phyloP scores from a whole-genome alignment of 1,284 basidiomycete species.

The Fomitiporia mediterranea region DNA sequence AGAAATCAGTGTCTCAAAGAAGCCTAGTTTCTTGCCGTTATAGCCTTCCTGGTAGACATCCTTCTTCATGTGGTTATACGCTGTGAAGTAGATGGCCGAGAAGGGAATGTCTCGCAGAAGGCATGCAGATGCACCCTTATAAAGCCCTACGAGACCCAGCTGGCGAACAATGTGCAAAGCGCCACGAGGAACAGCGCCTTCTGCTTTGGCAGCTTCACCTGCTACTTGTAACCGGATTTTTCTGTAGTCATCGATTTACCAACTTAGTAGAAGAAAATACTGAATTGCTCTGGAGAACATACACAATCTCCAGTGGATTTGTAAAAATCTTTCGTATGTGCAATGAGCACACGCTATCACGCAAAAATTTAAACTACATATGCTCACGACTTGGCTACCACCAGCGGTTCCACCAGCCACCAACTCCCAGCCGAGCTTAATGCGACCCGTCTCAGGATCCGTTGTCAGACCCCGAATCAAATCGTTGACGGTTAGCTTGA shows the following conservation, averaged over 20 bases:
- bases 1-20: slow-evolving; percentile 83
- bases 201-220: slow-evolving; percentile 87
- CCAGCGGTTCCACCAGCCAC: slow-evolving; percentile 91
- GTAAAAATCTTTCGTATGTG: slow-evolving; percentile 71
- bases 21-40: slow-evolving; percentile 89
- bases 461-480: slow-evolving; percentile 79
- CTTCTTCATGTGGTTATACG: slow-evolving; percentile 83
- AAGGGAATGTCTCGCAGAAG: slow-evolving; percentile 93
- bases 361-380: neutral
- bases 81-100: slow-evolving; percentile 78
- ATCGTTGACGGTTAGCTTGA: slow-evolving; percentile 96
- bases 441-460: slow-evolving; percentile 93
- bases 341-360: slow-evolving; percentile 21
- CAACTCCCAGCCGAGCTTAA: slow-evolving; percentile 83
- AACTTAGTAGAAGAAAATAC: neutral
- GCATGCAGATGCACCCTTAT: slow-evolving; percentile 88
- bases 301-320: slow-evolving; percentile 93
- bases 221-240: slow-evolving; percentile 98
- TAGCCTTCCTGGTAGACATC: slow-evolving; percentile 96
- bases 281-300: slow-evolving; percentile 29
- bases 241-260: slow-evolving; percentile 37
- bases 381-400: slow-evolving; percentile 86
- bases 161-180: slow-evolving; percentile 92
- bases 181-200: slow-evolving; percentile 75
- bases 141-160: slow-evolving; percentile 88